These are phyloP conservation scores for Pichia phayaonensis DNA, from an alignment of 805 yeast genomes.

Conservation along the genomic window DNA sequence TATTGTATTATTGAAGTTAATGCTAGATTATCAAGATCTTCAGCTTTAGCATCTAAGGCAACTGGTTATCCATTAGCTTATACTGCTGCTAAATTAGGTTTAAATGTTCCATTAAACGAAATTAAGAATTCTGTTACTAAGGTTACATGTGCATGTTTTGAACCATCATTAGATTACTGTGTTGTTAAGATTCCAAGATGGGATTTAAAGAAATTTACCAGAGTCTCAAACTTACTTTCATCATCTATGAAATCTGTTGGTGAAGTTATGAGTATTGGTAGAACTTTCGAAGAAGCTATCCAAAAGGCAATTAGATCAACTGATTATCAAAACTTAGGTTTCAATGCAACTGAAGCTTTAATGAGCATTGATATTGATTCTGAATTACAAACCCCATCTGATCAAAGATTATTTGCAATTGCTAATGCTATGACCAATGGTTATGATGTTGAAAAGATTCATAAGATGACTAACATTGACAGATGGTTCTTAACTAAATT, in stretches of 20 bases:
- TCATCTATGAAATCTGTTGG: conserved; percentile 98
- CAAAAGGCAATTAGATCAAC: conserved; percentile 97
- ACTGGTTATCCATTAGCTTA: conserved; percentile 98
- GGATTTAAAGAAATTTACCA: conserved; percentile 93
- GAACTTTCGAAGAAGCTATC: conserved; percentile 95
- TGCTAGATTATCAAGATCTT: conserved; percentile 95
- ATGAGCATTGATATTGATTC: conserved; percentile 88
- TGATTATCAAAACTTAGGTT: conserved; percentile 93
- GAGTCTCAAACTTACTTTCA: conserved; percentile 80
- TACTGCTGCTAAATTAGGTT: conserved; percentile 94
- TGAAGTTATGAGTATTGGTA: conserved; percentile 96
- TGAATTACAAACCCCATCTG: conserved; percentile 95
- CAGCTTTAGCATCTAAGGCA: conserved; percentile 98
- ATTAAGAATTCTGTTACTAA: conserved; percentile 89
- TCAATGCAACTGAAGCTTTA: conserved; percentile 74
- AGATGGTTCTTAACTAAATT: conserved; percentile 94
- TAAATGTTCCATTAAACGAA: conserved; percentile 86
- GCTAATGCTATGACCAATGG: conserved; percentile 90
- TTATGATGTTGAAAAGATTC: conserved; percentile 85
- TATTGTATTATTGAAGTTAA: conserved; percentile 97
- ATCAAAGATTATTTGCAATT: conserved; percentile 90
- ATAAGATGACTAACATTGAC: conserved; percentile 87
- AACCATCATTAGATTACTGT: conserved; percentile 93
- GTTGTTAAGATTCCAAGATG: conserved; percentile 98
- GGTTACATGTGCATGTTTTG: conserved; percentile 93